Conservation (phyloP, 2,329 filamentous ascomycete genomes). For the Trichoderma cornu-damae region DNA sequence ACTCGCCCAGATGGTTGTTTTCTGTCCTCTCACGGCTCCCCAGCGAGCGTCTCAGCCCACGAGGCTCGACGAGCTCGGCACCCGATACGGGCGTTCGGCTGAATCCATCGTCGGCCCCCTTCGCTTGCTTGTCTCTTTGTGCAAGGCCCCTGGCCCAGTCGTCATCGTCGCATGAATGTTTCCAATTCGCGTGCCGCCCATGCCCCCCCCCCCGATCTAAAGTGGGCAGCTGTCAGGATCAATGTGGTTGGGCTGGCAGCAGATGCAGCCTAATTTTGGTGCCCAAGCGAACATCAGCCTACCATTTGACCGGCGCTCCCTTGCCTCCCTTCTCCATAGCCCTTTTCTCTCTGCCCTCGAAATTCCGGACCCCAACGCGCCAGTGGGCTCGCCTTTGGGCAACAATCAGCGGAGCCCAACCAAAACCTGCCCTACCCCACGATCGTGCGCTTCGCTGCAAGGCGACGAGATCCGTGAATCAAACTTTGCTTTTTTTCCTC, state of each 20-base stretch:
- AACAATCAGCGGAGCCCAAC: conserved; percentile 20
- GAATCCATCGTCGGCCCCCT: conserved; percentile 4
- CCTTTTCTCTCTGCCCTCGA: conserved; percentile 4
- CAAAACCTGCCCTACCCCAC: conserved; percentile 17
- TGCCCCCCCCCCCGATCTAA: conserved; percentile 16
- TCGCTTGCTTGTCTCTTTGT: no score
- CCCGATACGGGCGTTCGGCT: conserved; percentile 4
- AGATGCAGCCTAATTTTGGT: conserved; percentile 19
- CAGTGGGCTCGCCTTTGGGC: conserved; percentile 18
- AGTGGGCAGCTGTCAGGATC: conserved; percentile 15
- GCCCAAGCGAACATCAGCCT: conserved; percentile 15
- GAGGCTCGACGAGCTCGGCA: not conserved
- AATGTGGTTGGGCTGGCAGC: conserved; percentile 15
- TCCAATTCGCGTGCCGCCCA: conserved; percentile 8
- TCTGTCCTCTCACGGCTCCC: not conserved
- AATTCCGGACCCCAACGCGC: conserved; percentile 10
- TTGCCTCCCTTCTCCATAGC: not conserved
- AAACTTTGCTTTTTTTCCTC: conserved; percentile 6
- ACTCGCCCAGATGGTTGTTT: not conserved
- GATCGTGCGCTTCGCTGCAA: conserved; percentile 18
- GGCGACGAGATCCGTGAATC: conserved; percentile 14
- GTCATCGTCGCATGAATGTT: conserved; percentile 3
- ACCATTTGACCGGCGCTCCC: conserved; percentile 8
- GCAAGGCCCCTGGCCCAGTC: not conserved
- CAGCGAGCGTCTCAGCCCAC: not conserved